Base-by-base conservation (phyloP, 176 grass and related monocot genomes). In the Carex myosuroides region DNA sequence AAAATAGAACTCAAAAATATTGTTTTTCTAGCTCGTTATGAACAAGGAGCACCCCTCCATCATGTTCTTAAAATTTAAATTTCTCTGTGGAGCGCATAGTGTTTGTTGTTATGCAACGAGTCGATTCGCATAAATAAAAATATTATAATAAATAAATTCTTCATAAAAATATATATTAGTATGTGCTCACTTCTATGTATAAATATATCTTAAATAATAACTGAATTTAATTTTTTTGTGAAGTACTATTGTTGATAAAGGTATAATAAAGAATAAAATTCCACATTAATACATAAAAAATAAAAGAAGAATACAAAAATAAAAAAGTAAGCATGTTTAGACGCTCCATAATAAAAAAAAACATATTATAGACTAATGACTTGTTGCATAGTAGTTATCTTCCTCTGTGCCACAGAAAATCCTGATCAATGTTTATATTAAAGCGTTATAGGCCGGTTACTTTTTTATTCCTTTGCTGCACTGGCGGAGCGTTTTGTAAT, bases 401-500 rank as follows among this genome's bases (percentile, higher is more conserved):
- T 17, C 4, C 13, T 46, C 10, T 33, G 10, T 0, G 26, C 13
- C 52, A 78, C 73, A 57, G 50, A 3, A 21, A 57, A 56, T 78
- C 73, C 24, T 18, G 13, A 56, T 16, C 24, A 57, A 10, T 32
- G 26, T 78, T 78, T 57, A 66, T 8, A 10, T 20, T 81, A 44
- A 9, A 60, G 41, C 17, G 81, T 54, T 5, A 3, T 66, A 65
- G 41, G 60, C 46, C 80, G 63, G 60, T 41, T 66, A 8, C 12
- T 68, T 35, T 52, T 83, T 68, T 83, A 83, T 44, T 83, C 4
- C 3, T 68, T 83, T 83, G 81, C 81, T 83, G 60, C 64, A 83
- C 81, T 83, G 81, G 81, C 81, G 32, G 41, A 64, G 58, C 13
- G 39, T 68, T 83, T 69, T 52, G 61, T 69, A 50, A 68, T 66